Evolutionary conservation across 1,284 basidiomycete genomes (phyloP), one percentile per base, ranked within the genome.

Genomic region (Ceratobasidium sp.): DNA sequence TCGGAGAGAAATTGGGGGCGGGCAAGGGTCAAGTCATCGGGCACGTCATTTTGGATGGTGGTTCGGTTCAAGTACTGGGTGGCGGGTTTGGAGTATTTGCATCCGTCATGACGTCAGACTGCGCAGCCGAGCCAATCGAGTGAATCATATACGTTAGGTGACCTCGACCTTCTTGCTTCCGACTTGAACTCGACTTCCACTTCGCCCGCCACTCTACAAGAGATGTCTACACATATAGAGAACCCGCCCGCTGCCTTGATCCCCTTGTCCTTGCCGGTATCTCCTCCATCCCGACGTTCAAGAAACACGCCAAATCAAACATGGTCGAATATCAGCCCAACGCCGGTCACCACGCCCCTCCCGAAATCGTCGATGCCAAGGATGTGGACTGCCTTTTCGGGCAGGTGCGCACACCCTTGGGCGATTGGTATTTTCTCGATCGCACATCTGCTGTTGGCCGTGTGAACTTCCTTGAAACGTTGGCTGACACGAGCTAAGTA

Each of bases 341-440:
- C 28, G 57, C 74, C 30, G 72, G 67, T n/a, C 52, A 67, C 21
- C 46, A 32, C n/a, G 32, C 41, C 1, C 55, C 54, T 1, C 23
- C 46, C 18, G 26, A 77, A 28, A 66, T 78, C 23, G 74, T 79
- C 1, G 79, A 80, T 71, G 70, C 78, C 18, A 55, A 73, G 41
- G 52, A 72, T 18, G 78, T 77, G 47, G 66, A 75, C 13, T 79
- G 72, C 50, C 73, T 54, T 62, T 73, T 75, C 49, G 64, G 76
- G 23, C 75, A 78, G 6, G 71, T 78, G 13, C 47, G 47, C 2
- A 72, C 72, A 30, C 66, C 74, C 9, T 59, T 72, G 26, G 14
- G 30, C 6, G 21, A 58, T 26, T 79, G 78, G 77, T 75, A 74
- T 28, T 77, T 80, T 32, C 67, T 79, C 50, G 79, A 80, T 55